Evolutionary conservation across 257 asterid species (phyloP), one percentile per base, ranked within the genome.

Genomic region (Galeopsis tetrahit): DNA sequence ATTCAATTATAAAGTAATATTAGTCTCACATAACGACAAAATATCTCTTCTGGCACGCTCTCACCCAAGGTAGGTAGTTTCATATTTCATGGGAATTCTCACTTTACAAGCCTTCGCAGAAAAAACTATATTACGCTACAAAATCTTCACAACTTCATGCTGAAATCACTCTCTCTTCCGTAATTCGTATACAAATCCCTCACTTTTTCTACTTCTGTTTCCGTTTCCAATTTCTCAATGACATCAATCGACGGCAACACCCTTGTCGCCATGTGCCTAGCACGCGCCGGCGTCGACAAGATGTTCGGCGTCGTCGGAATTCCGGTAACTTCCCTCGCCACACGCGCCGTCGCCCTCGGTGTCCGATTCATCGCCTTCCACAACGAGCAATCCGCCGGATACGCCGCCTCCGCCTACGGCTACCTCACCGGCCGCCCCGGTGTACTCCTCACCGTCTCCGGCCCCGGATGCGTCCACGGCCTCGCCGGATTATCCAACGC

Each of bases 321-420:
- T 31, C 98, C 97, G 2, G 96, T 93, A 0, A 93, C 98, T 10
- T 86, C 95, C 1, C 86, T 93, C 28, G 98, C 98, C 42, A 89
- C 78, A 75, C 86, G 89, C 49, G 89, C 96, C 34, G 90, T 90
- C 1, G 82, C 93, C 10, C 82, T 78, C 14, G 97, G 97, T n/a
- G 77, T 86, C 76, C 88, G 98, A 44, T 93, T 93, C 81, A 82
- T 93, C 74, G 95, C 98, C 57, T 93, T 93, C 76, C 98, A 93
- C 79, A 93, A 93, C 85, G 98, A 93, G 81, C 97, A 93, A 68
- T 93, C 97, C 1, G 98, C 98, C 10, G 98, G 98, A 1, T 93
- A 93, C 69, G 98, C 98, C 14, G 98, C 98, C 70, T 90, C 97
- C n/a, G 90, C 96, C n/a, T 90, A 85, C 83, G 97, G 97, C 38